Evolutionary conservation across 2,329 filamentous ascomycete species (phyloP), one percentile per base, ranked within the genome.

Genomic region (Mycosphaerella sp.): DNA sequence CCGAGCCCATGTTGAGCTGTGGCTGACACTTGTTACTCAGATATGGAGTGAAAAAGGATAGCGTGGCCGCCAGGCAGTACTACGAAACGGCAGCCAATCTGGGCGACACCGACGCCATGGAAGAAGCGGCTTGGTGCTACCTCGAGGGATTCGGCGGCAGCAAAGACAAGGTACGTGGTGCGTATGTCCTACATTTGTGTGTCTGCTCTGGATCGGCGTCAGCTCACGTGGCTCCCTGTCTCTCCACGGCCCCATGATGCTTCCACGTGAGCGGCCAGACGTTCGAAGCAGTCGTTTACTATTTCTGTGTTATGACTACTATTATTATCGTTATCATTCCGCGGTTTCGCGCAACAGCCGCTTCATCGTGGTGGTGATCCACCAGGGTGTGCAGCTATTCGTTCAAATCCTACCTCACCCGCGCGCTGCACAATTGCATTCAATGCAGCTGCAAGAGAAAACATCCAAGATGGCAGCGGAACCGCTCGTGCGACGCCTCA

Each of bases 51-150:
- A 79, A 82, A 59, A 87, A 87, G 68, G 93, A 98, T 70, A 81
- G 90, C 36, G 79, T 89, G 49, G 93, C 93, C 45, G 93, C 93
- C 47, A 78, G 79, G 64, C 78, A 95, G 79, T 98, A 97, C 72
- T 98, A 97, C 72, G 92, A 97, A 74, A 96, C 92, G 8, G 93
- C 93, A 29, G 93, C 93, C 57, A 97, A 98, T 70, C 75, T 98
- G 62, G 93, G 93, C 57, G 93, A 98, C 72, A 89, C 88, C 43
- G 93, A 98, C 75, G 93, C 91, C 54, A 95, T 97, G 91, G 95
- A 96, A 69, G 92, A 97, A 72, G 86, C 86, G 51, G 93, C 85
- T 36, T 95, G 90, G 89, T 98, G 93, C 76, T 97, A 93, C 78
- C 73, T 95, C 29, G 87, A 96, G 69, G 93, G 93, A n/a, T 95